phyloP scores from a whole-genome alignment of 2,329 filamentous ascomycete species.

The Talaromyces sp. region DNA sequence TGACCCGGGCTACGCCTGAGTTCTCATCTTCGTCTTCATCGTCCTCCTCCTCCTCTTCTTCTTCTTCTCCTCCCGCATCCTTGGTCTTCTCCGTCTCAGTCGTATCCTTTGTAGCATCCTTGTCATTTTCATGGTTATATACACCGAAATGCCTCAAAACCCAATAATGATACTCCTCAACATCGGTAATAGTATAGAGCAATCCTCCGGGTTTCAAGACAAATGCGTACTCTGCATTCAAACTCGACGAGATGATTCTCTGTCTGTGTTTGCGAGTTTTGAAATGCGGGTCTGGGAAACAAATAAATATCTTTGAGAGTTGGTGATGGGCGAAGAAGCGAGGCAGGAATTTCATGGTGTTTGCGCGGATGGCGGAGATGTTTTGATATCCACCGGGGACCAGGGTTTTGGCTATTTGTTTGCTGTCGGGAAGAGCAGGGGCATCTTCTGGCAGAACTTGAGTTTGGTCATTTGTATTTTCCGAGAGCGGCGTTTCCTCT shows the following conservation, averaged over 20 bases:
- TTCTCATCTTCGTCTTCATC: slow-evolving; percentile 66
- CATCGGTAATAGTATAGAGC: slow-evolving; percentile 95
- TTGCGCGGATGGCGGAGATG: slow-evolving; percentile 79
- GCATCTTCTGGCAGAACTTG: slow-evolving; percentile 13
- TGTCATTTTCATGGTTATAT: slow-evolving; percentile 1
- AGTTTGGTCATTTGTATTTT: background rate
- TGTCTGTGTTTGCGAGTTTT: slow-evolving; percentile 97
- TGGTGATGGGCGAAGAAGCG: slow-evolving; percentile 86
- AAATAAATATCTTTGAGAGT: slow-evolving; percentile 89
- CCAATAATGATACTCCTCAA: slow-evolving; percentile 89
- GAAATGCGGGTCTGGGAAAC: slow-evolving; percentile 97
- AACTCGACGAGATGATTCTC: slow-evolving; percentile 79
- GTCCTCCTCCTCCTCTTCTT: slow-evolving; percentile 77
- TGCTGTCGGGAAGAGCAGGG: slow-evolving; percentile 12
- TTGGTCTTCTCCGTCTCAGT: slow-evolving; percentile 48
- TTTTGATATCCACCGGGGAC: slow-evolving; percentile 65
- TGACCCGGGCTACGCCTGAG: slow-evolving; percentile 54
- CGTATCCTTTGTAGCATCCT: background rate
- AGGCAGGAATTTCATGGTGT: slow-evolving; percentile 99
- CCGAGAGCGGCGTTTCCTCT: background rate
- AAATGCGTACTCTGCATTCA: slow-evolving; percentile 92
- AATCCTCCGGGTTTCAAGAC: slow-evolving; percentile 76
- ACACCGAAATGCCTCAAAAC: slow-evolving; percentile 74
- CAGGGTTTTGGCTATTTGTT: slow-evolving; percentile 15
- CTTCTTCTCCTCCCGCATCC: slow-evolving; percentile 74